A percentile compares a stretch with the other conserved stretches of the same genome.
phyloP scores from a whole-genome alignment of 2,329 filamentous ascomycete genomes.

The Fusarium pseudonygamai region DNA sequence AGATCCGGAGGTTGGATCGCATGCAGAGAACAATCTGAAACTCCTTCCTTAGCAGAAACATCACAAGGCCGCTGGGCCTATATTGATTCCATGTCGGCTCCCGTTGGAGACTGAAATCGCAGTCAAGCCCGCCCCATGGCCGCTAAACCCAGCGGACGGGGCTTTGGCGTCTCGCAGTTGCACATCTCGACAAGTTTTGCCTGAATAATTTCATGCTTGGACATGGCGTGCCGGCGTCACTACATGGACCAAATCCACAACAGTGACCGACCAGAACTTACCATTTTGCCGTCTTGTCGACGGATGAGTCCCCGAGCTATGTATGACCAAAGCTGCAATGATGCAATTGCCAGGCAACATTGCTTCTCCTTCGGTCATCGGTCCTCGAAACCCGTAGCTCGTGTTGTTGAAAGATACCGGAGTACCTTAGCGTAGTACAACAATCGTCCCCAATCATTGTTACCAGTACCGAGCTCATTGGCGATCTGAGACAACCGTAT shows the following conservation, averaged over 20 bases:
- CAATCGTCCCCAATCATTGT: slow-evolving; percentile 24
- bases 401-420: slow-evolving; percentile 29
- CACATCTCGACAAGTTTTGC: slow-evolving; percentile 38
- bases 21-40: slow-evolving; percentile 33
- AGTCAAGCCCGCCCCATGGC: slow-evolving; percentile 15
- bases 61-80: slow-evolving; percentile 38
- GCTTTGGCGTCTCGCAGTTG: slow-evolving; percentile 17
- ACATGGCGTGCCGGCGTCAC: slow-evolving; percentile 29
- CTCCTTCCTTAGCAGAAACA: slow-evolving; percentile 18
- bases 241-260: slow-evolving; percentile 23
- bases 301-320: slow-evolving; percentile 13
- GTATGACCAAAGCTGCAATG: slow-evolving; percentile 37
- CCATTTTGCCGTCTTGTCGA: slow-evolving; percentile 8
- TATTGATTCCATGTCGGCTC: slow-evolving; percentile 35
- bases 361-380: slow-evolving; percentile 15
- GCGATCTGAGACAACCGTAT: slow-evolving; percentile 35
- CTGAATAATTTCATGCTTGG: slow-evolving; percentile 32
- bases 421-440: slow-evolving; percentile 3
- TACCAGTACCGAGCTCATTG: slow-evolving; percentile 26
- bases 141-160: slow-evolving; percentile 9
- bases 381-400: slow-evolving; percentile 30
- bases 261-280: slow-evolving; percentile 5
- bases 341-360: slow-evolving; percentile 28
- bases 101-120: slow-evolving; percentile 32
- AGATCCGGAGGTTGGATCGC: slow-evolving; percentile 21